phyloP scores from a whole-genome alignment of 345 rosid genomes.

The Citrus reticulata region DNA sequence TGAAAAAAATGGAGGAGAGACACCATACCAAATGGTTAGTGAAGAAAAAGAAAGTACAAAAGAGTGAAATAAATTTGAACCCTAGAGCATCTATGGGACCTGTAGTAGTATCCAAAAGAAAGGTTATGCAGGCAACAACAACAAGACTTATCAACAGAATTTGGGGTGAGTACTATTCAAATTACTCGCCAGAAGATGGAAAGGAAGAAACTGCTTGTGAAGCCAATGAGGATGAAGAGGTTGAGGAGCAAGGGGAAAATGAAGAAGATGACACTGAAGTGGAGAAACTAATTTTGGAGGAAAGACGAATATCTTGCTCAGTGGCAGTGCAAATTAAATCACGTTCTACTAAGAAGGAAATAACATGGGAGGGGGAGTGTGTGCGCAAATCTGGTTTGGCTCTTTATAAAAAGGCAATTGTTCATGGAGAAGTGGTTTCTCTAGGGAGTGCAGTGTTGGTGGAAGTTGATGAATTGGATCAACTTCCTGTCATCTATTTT shows the following conservation, averaged over 20 bases:
- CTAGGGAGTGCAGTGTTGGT: slow-evolving; percentile 49
- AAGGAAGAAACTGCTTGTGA: slow-evolving; percentile 30
- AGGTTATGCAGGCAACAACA: slow-evolving; percentile 84
- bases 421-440: slow-evolving; percentile 42
- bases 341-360: slow-evolving; percentile 31
- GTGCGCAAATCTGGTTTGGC: slow-evolving; percentile 34
- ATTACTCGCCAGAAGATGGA: slow-evolving; percentile 46
- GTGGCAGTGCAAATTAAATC: slow-evolving; percentile 21
- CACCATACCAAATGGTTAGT: slow-evolving; percentile 81
- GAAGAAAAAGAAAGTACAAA: slow-evolving; percentile 53
- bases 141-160: slow-evolving; percentile 72
- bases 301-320: slow-evolving; percentile 21
- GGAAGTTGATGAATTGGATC: slow-evolving; percentile 36
- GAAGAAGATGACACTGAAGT: slow-evolving; percentile 47
- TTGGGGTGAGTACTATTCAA: slow-evolving; percentile 83
- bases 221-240: slow-evolving; percentile 41
- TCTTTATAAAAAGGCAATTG: slow-evolving; percentile 45
- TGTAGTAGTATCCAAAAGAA: slow-evolving; percentile 42
- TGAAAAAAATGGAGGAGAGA: slow-evolving; percentile 63
- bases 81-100: slow-evolving; percentile 59
- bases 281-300: slow-evolving; percentile 17
- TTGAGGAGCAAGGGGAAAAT: slow-evolving; percentile 41
- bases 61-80: slow-evolving; percentile 46
- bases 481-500: slow-evolving; percentile 44
- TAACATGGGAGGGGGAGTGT: slow-evolving; percentile 50